Evolutionary conservation across 805 yeast species (phyloP).

Genomic region (Nakazawaea siamensis): DNA sequence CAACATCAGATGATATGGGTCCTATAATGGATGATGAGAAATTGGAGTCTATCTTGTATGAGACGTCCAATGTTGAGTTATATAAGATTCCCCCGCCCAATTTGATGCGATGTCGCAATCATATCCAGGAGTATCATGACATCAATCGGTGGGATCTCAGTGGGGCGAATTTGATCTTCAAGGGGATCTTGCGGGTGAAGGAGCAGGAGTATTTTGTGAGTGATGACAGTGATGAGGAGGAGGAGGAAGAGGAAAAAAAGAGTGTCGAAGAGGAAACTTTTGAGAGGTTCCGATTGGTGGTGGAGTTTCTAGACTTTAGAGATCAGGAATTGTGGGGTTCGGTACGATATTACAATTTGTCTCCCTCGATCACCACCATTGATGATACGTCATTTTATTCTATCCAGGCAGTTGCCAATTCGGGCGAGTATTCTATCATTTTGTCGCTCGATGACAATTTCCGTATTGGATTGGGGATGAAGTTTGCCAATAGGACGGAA

Average conservation of each 20-base stretch:
- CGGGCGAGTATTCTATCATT: constrained; percentile 3
- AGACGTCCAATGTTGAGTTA: constrained; percentile 8
- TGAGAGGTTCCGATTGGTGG: constrained; percentile 5
- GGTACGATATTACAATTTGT: constrained; percentile 2
- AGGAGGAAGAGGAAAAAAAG: neutral
- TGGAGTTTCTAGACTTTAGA: constrained; percentile 3
- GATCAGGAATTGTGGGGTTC: constrained; percentile 5
- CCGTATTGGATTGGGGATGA: constrained; percentile 8
- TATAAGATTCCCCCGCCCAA: constrained; percentile 8
- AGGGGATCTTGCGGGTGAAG: constrained; percentile 6
- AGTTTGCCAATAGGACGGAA: constrained; percentile 8
- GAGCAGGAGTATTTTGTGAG: constrained; percentile 4
- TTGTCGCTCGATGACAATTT: neutral
- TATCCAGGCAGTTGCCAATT: constrained; percentile 7
- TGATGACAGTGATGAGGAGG: constrained; percentile 5
- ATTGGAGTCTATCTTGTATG: constrained; percentile 7
- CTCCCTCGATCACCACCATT: constrained; percentile 5
- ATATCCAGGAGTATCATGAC: constrained; percentile 9
- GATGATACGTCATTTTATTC: constrained; percentile 6
- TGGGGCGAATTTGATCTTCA: constrained; percentile 6
- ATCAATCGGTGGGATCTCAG: constrained; percentile 5
- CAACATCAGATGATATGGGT: neutral
- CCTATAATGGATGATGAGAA: constrained; percentile 4
- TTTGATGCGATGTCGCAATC: neutral
- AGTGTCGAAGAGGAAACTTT: constrained; percentile 1